These are phyloP conservation scores for Magnusiomyces magnusii DNA, from an alignment of 1,139 yeast species.

Conservation along the genomic window DNA sequence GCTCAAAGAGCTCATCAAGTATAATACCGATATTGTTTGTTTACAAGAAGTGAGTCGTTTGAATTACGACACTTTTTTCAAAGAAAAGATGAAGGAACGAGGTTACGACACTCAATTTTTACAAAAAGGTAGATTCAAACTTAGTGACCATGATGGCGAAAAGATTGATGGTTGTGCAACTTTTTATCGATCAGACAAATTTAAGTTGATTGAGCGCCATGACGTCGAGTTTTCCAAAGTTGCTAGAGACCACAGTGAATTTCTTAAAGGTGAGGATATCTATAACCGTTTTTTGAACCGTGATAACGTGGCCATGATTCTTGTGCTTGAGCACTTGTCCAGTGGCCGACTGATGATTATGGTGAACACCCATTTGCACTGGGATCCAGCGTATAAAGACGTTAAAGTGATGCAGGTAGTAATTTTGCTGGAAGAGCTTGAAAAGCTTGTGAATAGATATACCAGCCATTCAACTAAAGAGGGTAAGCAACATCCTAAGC, in stretches of 20 bases:
- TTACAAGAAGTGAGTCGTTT: slow-evolving; percentile 92
- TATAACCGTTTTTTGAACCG: slow-evolving; percentile 95
- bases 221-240: slow-evolving; percentile 80
- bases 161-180: slow-evolving; percentile 98
- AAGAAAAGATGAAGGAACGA: slow-evolving; percentile 57
- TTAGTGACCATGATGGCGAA: slow-evolving; percentile 73
- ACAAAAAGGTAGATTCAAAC: slow-evolving; percentile 86
- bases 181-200: slow-evolving; percentile 63
- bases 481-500: slow-evolving; percentile 27
- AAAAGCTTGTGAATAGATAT: slow-evolving; percentile 49
- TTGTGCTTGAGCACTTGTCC: slow-evolving; percentile 60
- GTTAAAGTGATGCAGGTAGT: slow-evolving; percentile 97
- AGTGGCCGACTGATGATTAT: slow-evolving; percentile 68
- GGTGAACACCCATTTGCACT: slow-evolving; percentile 87
- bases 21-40: slow-evolving; percentile 72
- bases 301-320: slow-evolving; percentile 81
- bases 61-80: slow-evolving; percentile 81
- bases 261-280: slow-evolving; percentile 88
- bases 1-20: slow-evolving; percentile 59
- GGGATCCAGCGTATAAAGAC: slow-evolving; percentile 97
- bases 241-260: slow-evolving; percentile 81
- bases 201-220: slow-evolving; percentile 62
- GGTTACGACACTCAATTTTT: slow-evolving; percentile 82
- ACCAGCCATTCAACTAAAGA: slow-evolving; percentile 36
- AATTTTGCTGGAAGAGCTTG: slow-evolving; percentile 80